phyloP scores from a whole-genome alignment of 2,329 filamentous ascomycete species.

The Pseudocercospora fijiensis region DNA sequence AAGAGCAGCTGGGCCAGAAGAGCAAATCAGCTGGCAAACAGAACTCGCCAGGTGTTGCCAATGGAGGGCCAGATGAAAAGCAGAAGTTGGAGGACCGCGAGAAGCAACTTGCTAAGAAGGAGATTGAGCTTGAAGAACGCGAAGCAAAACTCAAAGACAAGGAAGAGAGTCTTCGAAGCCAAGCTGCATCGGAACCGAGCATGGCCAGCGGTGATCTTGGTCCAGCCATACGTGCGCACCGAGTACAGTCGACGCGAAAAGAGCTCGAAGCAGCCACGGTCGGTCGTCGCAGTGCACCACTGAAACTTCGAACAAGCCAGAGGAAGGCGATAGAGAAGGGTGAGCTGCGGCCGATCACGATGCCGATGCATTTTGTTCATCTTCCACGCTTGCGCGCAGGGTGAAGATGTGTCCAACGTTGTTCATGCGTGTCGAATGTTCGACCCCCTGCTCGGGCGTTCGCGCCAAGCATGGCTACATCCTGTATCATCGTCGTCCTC shows the following conservation, averaged over 20 bases:
- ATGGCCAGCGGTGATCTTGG: not conserved
- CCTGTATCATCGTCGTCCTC: not conserved
- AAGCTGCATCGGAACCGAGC: not conserved
- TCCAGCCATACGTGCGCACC: not conserved
- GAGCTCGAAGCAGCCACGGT: conserved; percentile 14
- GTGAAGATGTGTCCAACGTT: not conserved
- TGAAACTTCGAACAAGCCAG: conserved; percentile 7
- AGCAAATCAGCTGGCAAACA: not conserved
- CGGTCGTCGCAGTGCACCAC: conserved; percentile 12
- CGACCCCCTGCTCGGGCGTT: not conserved
- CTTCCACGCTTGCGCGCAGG: conserved; percentile 7
- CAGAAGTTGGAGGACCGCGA: not conserved
- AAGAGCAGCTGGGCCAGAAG: not conserved
- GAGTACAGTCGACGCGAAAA: conserved; percentile 3
- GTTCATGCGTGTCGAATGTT: not conserved
- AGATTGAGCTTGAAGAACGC: not conserved
- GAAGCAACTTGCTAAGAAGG: not conserved
- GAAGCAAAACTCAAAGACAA: not conserved
- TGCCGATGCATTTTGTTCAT: conserved; percentile 7
- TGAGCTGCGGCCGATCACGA: conserved; percentile 6
- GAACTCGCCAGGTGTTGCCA: not conserved
- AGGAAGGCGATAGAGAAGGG: conserved; percentile 11
- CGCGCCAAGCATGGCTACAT: not conserved
- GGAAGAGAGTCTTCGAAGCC: not conserved
- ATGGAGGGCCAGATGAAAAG: not conserved